Base-by-base conservation (phyloP, 306 rosid species). In the Trifolium fragiferum region DNA sequence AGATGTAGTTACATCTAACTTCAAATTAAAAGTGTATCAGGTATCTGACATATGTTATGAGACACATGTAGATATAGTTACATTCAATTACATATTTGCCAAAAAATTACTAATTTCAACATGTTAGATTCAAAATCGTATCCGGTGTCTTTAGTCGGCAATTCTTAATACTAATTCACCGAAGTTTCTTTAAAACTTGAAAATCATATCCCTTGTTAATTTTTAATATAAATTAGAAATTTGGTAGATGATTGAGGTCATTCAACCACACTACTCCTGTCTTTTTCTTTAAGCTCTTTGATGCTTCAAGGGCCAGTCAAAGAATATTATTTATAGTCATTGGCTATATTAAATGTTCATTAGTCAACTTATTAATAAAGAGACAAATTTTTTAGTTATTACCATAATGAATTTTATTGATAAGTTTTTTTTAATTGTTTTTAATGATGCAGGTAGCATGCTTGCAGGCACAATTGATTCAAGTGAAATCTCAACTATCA, bases 401-500 rank as follows among this genome's bases (percentile, higher is more conserved):
- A 59, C 18, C 30, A 20, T 58, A 13, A 70, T 50, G 13, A 68
- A 57, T 25, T 30, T 15, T 2, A 50, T 13, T 76, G n/a, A 11
- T 10, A 49, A 69, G 54, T 23, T 70, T 68, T 19, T 1, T 14
- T 44, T 21, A 30, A 43, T 32, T 51, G 64, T 47, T 14, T 68
- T 70, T 30, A 61, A 68, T 46, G 41, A 76, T 66, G 61, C 25
- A 95, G 99, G 98, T 95, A 83, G 90, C 97, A n/a, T 92, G 83
- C 70, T 77, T 95, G 83, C 96, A 95, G 85, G 87, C 93, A 64
- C 99, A 95, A 77, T 43, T 95, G 82, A 83, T 90, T 85, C 99
- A 92, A 77, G 87, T 79, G 78, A 95, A 80, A 82, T 87, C 90
- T 79, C 98, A 92, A 69, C 60, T 92, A 60, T 88, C 96, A 32